phyloP scores from a whole-genome alignment of 345 rosid genomes.

The Noccaea caerulescens region DNA sequence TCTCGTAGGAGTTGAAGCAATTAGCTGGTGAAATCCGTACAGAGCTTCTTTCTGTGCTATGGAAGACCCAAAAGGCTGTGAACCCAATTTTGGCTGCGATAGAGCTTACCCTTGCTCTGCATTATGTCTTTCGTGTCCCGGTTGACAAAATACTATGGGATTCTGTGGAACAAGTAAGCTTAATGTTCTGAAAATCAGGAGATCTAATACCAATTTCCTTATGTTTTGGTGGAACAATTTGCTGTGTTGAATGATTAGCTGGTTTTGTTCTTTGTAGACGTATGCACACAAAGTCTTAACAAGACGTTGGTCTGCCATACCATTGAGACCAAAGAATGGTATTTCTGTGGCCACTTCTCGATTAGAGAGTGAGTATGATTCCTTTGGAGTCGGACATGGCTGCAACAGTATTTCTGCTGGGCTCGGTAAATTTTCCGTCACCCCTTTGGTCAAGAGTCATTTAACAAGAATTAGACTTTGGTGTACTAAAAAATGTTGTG shows the following conservation, averaged over 20 bases:
- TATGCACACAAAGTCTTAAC: constrained; percentile 90
- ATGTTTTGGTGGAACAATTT: background rate
- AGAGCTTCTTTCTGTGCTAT: constrained; percentile 57
- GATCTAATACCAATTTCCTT: background rate
- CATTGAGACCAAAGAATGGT: constrained; percentile 65
- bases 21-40: constrained; percentile 72
- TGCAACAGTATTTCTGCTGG: constrained; percentile 95
- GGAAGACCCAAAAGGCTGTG: constrained; percentile 55
- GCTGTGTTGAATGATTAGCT: constrained; percentile 3
- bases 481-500: constrained; percentile 2
- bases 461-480: constrained; percentile 17
- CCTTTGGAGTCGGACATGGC: constrained; percentile 92
- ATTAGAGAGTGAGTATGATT: constrained; percentile 79
- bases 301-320: constrained; percentile 71
- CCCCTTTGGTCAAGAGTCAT: constrained; percentile 14
- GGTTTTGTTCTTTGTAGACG: constrained; percentile 55
- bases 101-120: constrained; percentile 85
- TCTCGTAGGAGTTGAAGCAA: constrained; percentile 71
- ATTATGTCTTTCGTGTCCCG: constrained; percentile 85
- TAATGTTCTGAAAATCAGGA: constrained; percentile 5
- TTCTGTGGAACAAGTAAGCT: constrained; percentile 77
- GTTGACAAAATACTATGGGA: constrained; percentile 91
- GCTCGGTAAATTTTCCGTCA: constrained; percentile 59
- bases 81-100: constrained; percentile 72
- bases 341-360: constrained; percentile 66